These are phyloP conservation scores for Oryza glumipatula DNA, from an alignment of 176 grass and related monocot genomes.

Conservation along the genomic window DNA sequence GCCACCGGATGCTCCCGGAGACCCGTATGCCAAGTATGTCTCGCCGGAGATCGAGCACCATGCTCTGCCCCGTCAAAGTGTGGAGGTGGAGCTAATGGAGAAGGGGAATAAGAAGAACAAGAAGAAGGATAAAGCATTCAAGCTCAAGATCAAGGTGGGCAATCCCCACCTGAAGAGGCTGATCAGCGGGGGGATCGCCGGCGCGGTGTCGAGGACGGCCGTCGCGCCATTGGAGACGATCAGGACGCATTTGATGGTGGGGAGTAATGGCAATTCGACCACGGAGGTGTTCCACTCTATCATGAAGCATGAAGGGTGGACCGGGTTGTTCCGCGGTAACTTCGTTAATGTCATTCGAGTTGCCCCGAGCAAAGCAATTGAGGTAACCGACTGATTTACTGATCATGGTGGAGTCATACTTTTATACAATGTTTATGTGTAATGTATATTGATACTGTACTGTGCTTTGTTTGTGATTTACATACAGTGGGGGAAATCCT, in stretches of 20 bases:
- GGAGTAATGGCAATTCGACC: slow-evolving; percentile 74
- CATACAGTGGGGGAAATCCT: background rate
- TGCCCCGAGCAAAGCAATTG: slow-evolving; percentile 88
- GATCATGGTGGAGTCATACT: background rate
- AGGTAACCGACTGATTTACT: slow-evolving; percentile 57
- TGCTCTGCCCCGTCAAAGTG: slow-evolving; percentile 10
- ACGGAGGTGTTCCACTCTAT: slow-evolving; percentile 72
- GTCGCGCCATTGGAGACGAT: slow-evolving; percentile 90
- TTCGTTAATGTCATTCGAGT: slow-evolving; percentile 92
- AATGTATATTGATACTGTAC: background rate
- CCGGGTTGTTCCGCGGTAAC: slow-evolving; percentile 82
- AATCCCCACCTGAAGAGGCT: slow-evolving; percentile 74
- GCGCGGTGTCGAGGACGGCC: slow-evolving; percentile 65
- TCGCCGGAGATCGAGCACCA: slow-evolving; percentile 32
- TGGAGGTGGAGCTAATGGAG: slow-evolving; percentile 41
- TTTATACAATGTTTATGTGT: background rate
- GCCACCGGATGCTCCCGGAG: slow-evolving; percentile 5
- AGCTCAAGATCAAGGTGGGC: slow-evolving; percentile 64
- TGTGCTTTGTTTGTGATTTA: background rate
- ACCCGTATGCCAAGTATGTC: slow-evolving; percentile 49
- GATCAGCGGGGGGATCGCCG: slow-evolving; percentile 74
- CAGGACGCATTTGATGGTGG: slow-evolving; percentile 90
- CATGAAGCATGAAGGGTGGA: slow-evolving; percentile 83
- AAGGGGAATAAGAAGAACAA: slow-evolving; percentile 31
- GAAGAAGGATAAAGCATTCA: slow-evolving; percentile 26